Percentiles rank a stretch among this genome's conserved stretches.
Evolutionary conservation across 164 flowering plant species (phyloP).

Genomic region (Sextonia rubra): DNA sequence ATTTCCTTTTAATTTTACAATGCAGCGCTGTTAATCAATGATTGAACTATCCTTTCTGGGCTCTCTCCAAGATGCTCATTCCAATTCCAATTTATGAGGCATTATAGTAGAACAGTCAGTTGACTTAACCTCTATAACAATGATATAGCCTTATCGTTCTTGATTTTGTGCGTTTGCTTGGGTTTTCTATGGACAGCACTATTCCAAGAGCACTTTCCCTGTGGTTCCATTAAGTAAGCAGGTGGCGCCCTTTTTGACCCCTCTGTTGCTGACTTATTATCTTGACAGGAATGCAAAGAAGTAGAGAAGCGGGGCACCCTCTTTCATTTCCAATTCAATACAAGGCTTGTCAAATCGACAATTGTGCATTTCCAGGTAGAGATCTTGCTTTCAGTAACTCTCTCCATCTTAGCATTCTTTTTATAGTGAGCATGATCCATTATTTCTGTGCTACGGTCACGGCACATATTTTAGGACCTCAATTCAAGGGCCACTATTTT

Average conservation of each 20-base stretch:
- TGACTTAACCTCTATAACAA: too few relatives aligned
- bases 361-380: conserved; percentile 96
- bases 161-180: too few relatives aligned
- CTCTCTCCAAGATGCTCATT: too few relatives aligned
- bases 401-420: background rate
- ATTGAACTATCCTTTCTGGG: too few relatives aligned
- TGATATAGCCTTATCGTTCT: too few relatives aligned
- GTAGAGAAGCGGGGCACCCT: conserved; percentile 64
- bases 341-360: conserved; percentile 86
- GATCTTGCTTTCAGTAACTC: conserved; percentile 4
- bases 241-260: background rate
- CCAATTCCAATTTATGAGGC: too few relatives aligned
- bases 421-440: background rate
- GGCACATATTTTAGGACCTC: background rate
- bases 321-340: conserved; percentile 83
- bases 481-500: background rate
- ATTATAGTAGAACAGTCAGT: too few relatives aligned
- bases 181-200: background rate
- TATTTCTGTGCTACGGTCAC: background rate
- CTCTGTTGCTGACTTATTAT: background rate
- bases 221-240: background rate
- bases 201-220: background rate
- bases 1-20: too few relatives aligned
- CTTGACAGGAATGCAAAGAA: conserved; percentile 57
- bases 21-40: too few relatives aligned